A percentile compares a stretch with the other conserved stretches of the same genome.
Evolutionary conservation across 306 rosid species (phyloP).

Genomic region (Gleditsia sinensis): DNA sequence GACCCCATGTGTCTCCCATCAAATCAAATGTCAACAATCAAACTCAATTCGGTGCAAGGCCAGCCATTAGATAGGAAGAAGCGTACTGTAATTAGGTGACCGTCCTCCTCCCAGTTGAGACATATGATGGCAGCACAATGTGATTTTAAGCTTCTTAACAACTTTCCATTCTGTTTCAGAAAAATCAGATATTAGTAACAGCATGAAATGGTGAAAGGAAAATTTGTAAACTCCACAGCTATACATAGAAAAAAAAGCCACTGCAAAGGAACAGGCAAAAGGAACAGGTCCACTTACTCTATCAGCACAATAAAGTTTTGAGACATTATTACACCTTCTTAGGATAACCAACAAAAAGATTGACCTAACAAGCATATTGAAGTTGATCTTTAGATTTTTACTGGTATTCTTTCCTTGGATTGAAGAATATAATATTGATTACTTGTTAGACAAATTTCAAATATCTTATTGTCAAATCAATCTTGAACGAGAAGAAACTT

Average conservation of each 20-base stretch:
- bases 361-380: constrained; percentile 21
- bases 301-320: constrained; percentile 16
- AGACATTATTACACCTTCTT: constrained; percentile 21
- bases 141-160: constrained; percentile 80
- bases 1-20: neutral
- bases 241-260: constrained; percentile 2
- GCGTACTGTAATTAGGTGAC: constrained; percentile 59
- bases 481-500: constrained; percentile 22
- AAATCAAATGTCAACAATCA: constrained; percentile 12
- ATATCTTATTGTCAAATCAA: constrained; percentile 12
- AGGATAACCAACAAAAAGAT: constrained; percentile 3
- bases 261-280: too few relatives aligned
- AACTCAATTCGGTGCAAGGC: constrained; percentile 24
- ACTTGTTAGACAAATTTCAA: constrained; percentile 25
- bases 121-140: constrained; percentile 72
- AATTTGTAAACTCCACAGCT: constrained; percentile 17
- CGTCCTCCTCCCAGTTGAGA: constrained; percentile 93
- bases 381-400: neutral
- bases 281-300: constrained; percentile 11
- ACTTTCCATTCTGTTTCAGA: constrained; percentile 75
- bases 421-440: constrained; percentile 17
- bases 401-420: constrained; percentile 8
- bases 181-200: constrained; percentile 33
- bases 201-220: constrained; percentile 21
- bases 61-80: constrained; percentile 30